Percentiles rank a stretch among this genome's conserved stretches.
Evolutionary conservation across 148 eudicot species (phyloP).

Genomic region (Cornus florida): DNA sequence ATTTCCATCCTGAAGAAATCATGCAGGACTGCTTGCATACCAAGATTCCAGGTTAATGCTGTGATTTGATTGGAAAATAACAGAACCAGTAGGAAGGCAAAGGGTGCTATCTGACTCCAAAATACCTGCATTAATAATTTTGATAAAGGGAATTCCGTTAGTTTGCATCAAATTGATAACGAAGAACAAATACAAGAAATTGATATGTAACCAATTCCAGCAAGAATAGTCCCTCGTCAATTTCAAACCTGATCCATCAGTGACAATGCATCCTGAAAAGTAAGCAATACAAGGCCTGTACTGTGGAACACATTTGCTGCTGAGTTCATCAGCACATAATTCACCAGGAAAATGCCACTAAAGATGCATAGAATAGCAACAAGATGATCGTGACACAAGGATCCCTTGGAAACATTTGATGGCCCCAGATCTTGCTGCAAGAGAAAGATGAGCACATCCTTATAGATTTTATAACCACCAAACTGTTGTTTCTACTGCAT

Average conservation of each 20-base stretch:
- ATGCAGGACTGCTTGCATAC: conserved; percentile 59
- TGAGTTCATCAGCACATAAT: conserved; percentile 64
- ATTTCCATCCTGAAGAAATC: conserved; percentile 70
- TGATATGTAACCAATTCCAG: background rate
- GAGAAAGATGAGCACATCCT: background rate
- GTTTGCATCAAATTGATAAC: background rate
- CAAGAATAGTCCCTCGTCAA: background rate
- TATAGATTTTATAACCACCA: background rate
- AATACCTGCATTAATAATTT: conserved; percentile 49
- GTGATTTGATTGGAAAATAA: conserved; percentile 74
- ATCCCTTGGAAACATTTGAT: conserved; percentile 40
- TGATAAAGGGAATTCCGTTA: conserved; percentile 1
- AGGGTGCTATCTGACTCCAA: conserved; percentile 51
- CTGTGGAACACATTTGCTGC: conserved; percentile 75
- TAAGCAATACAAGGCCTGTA: conserved; percentile 71
- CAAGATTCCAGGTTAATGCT: conserved; percentile 68
- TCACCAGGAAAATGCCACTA: conserved; percentile 84
- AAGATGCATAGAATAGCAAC: conserved; percentile 62
- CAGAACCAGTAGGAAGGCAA: conserved; percentile 55
- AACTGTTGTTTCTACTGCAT: background rate
- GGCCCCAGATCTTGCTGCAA: conserved; percentile 61
- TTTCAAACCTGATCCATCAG: conserved; percentile 75
- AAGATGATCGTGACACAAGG: conserved; percentile 64
- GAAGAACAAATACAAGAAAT: background rate
- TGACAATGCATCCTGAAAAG: conserved; percentile 77